phyloP scores from a whole-genome alignment of 805 yeast species.

The Hanseniaspora thailandica region DNA sequence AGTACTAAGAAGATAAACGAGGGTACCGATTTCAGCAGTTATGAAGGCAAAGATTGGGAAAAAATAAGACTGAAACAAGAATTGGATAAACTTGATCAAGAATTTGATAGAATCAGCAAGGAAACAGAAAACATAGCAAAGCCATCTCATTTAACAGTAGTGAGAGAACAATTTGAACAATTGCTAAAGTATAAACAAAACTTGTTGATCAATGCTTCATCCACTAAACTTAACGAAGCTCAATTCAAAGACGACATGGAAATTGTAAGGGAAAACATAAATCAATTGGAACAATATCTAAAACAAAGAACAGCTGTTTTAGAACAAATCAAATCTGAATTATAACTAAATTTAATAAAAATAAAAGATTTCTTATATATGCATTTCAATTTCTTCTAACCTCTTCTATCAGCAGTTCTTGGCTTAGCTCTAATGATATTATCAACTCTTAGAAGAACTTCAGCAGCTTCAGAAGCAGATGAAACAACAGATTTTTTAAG shows the following conservation, averaged over 20 bases:
- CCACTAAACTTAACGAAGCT: constrained; percentile 30
- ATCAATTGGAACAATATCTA: constrained; percentile 57
- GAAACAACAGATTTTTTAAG: constrained; percentile 87
- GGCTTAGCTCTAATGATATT: constrained; percentile 95
- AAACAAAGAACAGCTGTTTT: constrained; percentile 51
- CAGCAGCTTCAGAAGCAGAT: constrained; percentile 97
- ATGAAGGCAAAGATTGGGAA: constrained; percentile 51
- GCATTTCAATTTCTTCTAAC: background rate
- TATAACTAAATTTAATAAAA: constrained; percentile 23
- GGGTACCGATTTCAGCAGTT: constrained; percentile 63
- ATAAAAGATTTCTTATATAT: background rate
- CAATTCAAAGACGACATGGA: constrained; percentile 53
- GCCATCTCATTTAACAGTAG: constrained; percentile 25
- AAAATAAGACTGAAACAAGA: constrained; percentile 73
- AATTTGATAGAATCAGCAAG: constrained; percentile 26
- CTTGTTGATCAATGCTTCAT: constrained; percentile 34
- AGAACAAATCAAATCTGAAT: constrained; percentile 34
- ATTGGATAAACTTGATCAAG: constrained; percentile 59
- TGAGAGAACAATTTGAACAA: constrained; percentile 65
- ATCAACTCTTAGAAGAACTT: constrained; percentile 87
- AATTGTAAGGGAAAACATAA: constrained; percentile 65
- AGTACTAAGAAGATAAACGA: constrained; percentile 25
- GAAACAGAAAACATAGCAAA: constrained; percentile 22
- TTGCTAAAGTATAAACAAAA: constrained; percentile 65
- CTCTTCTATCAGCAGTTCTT: constrained; percentile 78